These are phyloP conservation scores for Alternaria arbusti DNA, from an alignment of 2,329 filamentous ascomycete species.

Conservation along the genomic window DNA sequence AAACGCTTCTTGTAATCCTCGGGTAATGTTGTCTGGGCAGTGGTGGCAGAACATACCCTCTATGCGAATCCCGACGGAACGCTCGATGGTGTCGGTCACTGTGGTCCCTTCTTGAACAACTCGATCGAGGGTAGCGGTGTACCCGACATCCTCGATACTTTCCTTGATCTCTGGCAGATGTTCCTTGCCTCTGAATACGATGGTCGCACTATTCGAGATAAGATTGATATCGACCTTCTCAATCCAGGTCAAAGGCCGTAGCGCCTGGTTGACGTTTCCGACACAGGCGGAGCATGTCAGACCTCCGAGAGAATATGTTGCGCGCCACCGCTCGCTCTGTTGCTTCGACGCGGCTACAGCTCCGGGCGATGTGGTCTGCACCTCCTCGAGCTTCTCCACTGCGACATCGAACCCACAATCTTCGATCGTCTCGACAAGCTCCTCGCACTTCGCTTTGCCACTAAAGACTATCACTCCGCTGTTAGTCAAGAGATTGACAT, in stretches of 20 bases:
- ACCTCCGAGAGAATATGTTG: slow-evolving; percentile 60
- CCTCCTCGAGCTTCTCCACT: slow-evolving; percentile 42
- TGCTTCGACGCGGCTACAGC: neutral
- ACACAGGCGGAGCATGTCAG: slow-evolving; percentile 67
- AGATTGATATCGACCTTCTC: slow-evolving; percentile 58
- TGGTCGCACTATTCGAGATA: slow-evolving; percentile 57
- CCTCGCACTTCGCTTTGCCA: slow-evolving; percentile 51
- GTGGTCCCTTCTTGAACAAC: slow-evolving; percentile 20
- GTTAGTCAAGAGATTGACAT: slow-evolving; percentile 61
- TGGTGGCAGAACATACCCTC: slow-evolving; percentile 56
- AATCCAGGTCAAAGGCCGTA: slow-evolving; percentile 56
- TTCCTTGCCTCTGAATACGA: slow-evolving; percentile 57
- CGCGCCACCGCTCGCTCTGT: slow-evolving; percentile 41
- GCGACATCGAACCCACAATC: slow-evolving; percentile 53
- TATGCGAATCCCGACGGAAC: slow-evolving; percentile 46
- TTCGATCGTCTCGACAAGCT: slow-evolving; percentile 60
- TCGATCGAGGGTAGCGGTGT: slow-evolving; percentile 48
- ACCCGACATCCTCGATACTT: slow-evolving; percentile 57
- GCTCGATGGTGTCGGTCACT: slow-evolving; percentile 14
- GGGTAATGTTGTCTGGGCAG: slow-evolving; percentile 59
- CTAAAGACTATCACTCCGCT: slow-evolving; percentile 59
- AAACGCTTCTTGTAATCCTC: slow-evolving; percentile 61
- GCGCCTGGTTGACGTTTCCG: slow-evolving; percentile 54
- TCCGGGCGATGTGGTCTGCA: neutral
- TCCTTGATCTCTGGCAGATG: slow-evolving; percentile 55